Base-by-base conservation (phyloP, 768 basidiomycete genomes). In the Mycena amicta region DNA sequence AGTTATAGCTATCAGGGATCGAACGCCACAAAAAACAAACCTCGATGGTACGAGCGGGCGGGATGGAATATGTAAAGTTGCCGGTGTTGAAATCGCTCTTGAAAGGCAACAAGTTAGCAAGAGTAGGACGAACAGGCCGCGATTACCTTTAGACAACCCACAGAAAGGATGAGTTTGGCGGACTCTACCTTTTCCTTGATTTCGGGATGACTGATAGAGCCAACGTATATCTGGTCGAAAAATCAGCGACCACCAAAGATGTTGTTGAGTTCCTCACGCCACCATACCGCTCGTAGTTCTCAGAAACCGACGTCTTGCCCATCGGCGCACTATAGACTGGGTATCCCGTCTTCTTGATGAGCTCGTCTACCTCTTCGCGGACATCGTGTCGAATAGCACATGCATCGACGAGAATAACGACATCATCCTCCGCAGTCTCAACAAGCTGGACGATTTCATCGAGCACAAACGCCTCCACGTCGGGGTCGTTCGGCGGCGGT, bases 71-170 rank as follows among this genome's bases (percentile, higher is more conserved):
- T 0, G 89, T 88, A 72, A 93, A 94, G 71, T 89, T 89, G 29
- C 92, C 93, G 1, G 90, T 92, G 72, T 95, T 95, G 77, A 92
- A 93, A 70, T 95, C 93, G 46, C 82, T 85, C 68, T 83, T 84
- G n/a, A n/a, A n/a, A n/a, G n/a, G n/a, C n/a, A n/a, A n/a, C n/a
- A n/a, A n/a, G n/a, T n/a, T n/a, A n/a, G n/a, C n/a, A n/a, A n/a
- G n/a, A n/a, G n/a, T n/a, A n/a, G n/a, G n/a, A n/a, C n/a, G n/a
- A n/a, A n/a, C n/a, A n/a, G n/a, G n/a, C n/a, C n/a, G n/a, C n/a
- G n/a, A n/a, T n/a, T n/a, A n/a, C n/a, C n/a, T n/a, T n/a, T 50
- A 92, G 74, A 1, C 76, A 72, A 3, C 92, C 91, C 57, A 95
- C 75, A 13, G 89, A 89, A 13, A 95, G 67, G 51, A 92, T 85